phyloP scores from a whole-genome alignment of 202 grass and related monocot species.

The Tripidium arundinaceum region DNA sequence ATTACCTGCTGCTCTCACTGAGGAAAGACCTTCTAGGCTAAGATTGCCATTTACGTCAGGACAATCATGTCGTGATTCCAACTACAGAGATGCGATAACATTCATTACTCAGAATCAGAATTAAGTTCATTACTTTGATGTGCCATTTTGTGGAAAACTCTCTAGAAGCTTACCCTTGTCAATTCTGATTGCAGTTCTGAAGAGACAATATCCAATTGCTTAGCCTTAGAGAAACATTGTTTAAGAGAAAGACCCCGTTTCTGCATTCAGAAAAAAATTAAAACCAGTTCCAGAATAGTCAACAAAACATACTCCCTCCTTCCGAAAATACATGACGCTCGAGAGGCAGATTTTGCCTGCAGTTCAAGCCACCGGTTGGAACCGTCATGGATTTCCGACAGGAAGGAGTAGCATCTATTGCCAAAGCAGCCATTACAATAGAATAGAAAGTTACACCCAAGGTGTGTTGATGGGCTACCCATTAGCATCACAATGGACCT shows the following conservation, averaged over 20 bases:
- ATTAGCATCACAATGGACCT: conserved; percentile 12
- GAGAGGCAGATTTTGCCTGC: neutral
- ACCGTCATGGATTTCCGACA: neutral
- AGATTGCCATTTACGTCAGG: conserved; percentile 19
- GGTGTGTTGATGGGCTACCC: conserved; percentile 1
- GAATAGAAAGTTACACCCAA: conserved; percentile 16
- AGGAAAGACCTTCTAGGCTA: conserved; percentile 33
- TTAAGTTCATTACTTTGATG: neutral
- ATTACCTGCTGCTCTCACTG: conserved; percentile 29
- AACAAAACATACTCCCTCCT: neutral
- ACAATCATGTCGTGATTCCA: conserved; percentile 27
- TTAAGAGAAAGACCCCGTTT: conserved; percentile 44
- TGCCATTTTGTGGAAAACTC: conserved; percentile 23
- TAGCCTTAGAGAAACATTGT: conserved; percentile 37
- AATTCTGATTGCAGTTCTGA: conserved; percentile 18
- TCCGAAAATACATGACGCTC: neutral
- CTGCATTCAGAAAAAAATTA: conserved; percentile 28
- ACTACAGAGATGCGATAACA: conserved; percentile 28
- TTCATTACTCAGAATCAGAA: conserved; percentile 16
- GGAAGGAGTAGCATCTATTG: conserved; percentile 1
- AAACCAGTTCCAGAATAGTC: conserved; percentile 16
- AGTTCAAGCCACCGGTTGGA: neutral
- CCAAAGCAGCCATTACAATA: neutral
- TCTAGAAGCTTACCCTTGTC: conserved; percentile 39
- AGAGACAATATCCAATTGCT: conserved; percentile 26